phyloP scores from a whole-genome alignment of 2,329 filamentous ascomycete species.

The Penicillium sp. region DNA sequence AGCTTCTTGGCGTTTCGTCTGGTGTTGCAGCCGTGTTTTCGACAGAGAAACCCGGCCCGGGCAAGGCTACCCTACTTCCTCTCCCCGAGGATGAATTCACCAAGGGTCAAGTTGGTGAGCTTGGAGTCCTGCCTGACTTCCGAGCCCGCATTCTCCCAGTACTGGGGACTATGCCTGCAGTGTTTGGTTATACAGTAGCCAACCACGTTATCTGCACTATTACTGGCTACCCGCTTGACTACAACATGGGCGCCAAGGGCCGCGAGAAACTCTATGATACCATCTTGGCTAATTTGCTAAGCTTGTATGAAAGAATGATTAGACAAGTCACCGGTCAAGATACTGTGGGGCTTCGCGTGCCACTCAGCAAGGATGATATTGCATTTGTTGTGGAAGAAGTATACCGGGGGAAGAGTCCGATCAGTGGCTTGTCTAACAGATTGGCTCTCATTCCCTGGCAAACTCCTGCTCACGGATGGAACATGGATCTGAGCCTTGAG shows the following conservation, averaged over 20 bases:
- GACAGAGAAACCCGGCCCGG: constrained; percentile 82
- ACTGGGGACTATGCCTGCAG: constrained; percentile 92
- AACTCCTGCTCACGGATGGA: constrained; percentile 59
- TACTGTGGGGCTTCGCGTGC: constrained; percentile 71
- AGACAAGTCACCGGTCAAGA: constrained; percentile 52
- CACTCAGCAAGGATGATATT: constrained; percentile 75
- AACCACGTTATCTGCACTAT: constrained; percentile 89
- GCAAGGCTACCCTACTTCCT: constrained; percentile 85
- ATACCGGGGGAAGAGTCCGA: constrained; percentile 74
- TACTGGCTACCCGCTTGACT: constrained; percentile 72
- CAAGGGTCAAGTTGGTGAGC: constrained; percentile 80
- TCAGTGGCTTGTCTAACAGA: constrained; percentile 78
- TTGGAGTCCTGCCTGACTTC: constrained; percentile 88
- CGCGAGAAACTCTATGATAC: constrained; percentile 91
- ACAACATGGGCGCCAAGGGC: constrained; percentile 76
- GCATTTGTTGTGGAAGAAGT: constrained; percentile 89
- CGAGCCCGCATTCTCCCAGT: constrained; percentile 92
- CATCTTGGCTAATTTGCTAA: constrained; percentile 72
- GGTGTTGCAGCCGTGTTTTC: constrained; percentile 93
- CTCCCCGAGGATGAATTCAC: constrained; percentile 82
- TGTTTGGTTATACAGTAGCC: constrained; percentile 87
- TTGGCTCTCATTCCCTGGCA: constrained; percentile 79
- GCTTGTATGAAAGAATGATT: constrained; percentile 72
- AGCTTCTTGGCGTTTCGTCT: constrained; percentile 70
- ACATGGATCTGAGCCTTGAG: constrained; percentile 59